phyloP scores from a whole-genome alignment of 805 yeast species.

The Lipomyces oligophaga region DNA sequence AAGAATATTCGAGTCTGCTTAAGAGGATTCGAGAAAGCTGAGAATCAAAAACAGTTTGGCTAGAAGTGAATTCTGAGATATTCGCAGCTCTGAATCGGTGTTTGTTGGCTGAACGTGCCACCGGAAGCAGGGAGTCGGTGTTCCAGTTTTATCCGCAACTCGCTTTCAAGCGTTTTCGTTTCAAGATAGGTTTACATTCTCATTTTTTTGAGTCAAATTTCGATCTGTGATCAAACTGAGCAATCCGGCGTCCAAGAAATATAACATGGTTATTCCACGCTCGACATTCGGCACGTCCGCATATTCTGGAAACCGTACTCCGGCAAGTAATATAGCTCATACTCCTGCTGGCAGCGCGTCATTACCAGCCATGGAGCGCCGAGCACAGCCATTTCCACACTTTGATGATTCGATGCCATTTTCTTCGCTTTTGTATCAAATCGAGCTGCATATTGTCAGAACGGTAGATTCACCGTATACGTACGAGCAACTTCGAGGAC shows the following conservation, averaged over 20 bases:
- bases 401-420: conserved; percentile 30
- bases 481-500: conserved; percentile 32
- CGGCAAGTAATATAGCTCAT: background rate
- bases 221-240: too few species aligned
- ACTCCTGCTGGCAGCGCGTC: conserved; percentile 6
- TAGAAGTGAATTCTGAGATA: too few species aligned
- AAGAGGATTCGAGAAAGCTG: too few species aligned
- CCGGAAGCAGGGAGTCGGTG: too few species aligned
- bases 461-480: conserved; percentile 35
- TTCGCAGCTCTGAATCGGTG: too few species aligned
- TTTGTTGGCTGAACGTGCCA: too few species aligned
- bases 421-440: conserved; percentile 30
- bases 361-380: conserved; percentile 17
- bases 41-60: too few species aligned
- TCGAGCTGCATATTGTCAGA: conserved; percentile 31
- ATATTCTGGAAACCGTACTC: background rate
- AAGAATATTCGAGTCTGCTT: too few species aligned
- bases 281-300: background rate
- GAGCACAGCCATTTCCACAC: conserved; percentile 31
- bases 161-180: too few species aligned
- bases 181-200: too few species aligned
- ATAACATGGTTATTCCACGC: background rate
- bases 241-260: background rate
- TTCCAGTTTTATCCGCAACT: too few species aligned
- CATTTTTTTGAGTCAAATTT: too few species aligned